Evolutionary conservation across 768 basidiomycete genomes (phyloP).

Genomic region (Butyriboletus loyo): DNA sequence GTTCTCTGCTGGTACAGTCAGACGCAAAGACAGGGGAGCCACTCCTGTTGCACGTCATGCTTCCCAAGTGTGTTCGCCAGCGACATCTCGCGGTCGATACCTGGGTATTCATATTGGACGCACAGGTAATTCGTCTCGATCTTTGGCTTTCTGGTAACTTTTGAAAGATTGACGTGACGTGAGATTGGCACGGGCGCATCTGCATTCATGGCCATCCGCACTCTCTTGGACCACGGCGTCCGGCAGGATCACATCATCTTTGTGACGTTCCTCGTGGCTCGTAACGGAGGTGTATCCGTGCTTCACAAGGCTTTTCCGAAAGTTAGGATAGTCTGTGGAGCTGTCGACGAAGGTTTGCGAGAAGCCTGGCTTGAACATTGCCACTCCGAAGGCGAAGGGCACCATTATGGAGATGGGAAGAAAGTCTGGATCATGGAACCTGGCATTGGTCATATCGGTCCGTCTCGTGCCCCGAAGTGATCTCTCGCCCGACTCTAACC

Average conservation of each 20-base stretch:
- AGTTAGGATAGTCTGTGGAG: slow-evolving; percentile 82
- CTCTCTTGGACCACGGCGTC: slow-evolving; percentile 91
- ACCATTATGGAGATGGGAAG: slow-evolving; percentile 46
- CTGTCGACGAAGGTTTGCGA: slow-evolving; percentile 72
- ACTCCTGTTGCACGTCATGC: slow-evolving; percentile 73
- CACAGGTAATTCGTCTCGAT: slow-evolving; percentile 53
- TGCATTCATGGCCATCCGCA: slow-evolving; percentile 92
- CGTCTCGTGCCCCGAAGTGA: slow-evolving; percentile 10
- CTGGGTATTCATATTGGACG: slow-evolving; percentile 87
- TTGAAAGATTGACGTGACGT: neutral
- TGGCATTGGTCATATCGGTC: slow-evolving; percentile 87
- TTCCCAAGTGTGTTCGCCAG: slow-evolving; percentile 72
- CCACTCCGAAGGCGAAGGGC: slow-evolving; percentile 42
- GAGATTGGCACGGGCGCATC: slow-evolving; percentile 93
- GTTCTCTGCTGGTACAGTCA: slow-evolving; percentile 88
- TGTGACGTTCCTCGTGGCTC: slow-evolving; percentile 83
- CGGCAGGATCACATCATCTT: slow-evolving; percentile 83
- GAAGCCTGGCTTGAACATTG: slow-evolving; percentile 70
- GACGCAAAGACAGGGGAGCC: slow-evolving; percentile 86
- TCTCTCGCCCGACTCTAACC: neutral
- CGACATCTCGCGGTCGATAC: slow-evolving; percentile 61
- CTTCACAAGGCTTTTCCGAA: slow-evolving; percentile 80
- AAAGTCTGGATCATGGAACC: slow-evolving; percentile 85
- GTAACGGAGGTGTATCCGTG: slow-evolving; percentile 73
- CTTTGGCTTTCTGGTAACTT: neutral